Conservation (phyloP, 108 stramenopile species). For the Pseudonitzschia multiseries region DNA sequence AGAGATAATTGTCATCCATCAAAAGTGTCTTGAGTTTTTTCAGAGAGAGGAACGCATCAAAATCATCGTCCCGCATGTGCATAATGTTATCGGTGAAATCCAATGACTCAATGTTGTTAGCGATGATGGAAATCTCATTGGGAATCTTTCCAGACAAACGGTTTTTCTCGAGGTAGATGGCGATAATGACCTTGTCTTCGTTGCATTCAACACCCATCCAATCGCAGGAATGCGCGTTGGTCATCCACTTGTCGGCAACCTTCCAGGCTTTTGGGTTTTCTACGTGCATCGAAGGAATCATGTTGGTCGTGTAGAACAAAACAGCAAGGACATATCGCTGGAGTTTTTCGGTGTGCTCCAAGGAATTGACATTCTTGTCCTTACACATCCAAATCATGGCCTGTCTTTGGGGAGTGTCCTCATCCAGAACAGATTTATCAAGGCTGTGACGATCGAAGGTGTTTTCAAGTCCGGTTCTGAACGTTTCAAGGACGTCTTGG, state of each 20-base stretch:
- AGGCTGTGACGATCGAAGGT: slow-evolving; percentile 30
- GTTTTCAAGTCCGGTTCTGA: slow-evolving; percentile 12
- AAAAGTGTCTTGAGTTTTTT: slow-evolving; percentile 37
- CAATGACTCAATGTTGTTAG: slow-evolving; percentile 23
- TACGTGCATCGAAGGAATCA: slow-evolving; percentile 18
- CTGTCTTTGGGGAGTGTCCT: slow-evolving; percentile 26
- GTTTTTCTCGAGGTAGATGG: slow-evolving; percentile 42
- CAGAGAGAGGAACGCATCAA: slow-evolving; percentile 33
- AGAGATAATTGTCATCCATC: slow-evolving; percentile 59
- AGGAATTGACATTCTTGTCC: slow-evolving; percentile 17
- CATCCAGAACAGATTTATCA: slow-evolving; percentile 21
- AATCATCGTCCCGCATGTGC: slow-evolving; percentile 28
- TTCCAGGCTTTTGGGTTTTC: slow-evolving; percentile 37
- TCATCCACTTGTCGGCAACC: slow-evolving; percentile 38
- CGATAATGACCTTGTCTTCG: slow-evolving; percentile 18
- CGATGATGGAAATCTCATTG: slow-evolving; percentile 36
- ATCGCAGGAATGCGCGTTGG: slow-evolving; percentile 31
- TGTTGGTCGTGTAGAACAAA: slow-evolving; percentile 51
- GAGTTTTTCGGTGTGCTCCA: slow-evolving; percentile 28
- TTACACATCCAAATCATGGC: slow-evolving; percentile 35
- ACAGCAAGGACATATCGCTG: slow-evolving; percentile 51
- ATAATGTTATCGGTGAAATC: slow-evolving; percentile 45
- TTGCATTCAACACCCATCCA: slow-evolving; percentile 56
- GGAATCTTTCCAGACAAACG: slow-evolving; percentile 45
- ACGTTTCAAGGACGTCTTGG: background rate